Evolutionary conservation across 2,329 filamentous ascomycete species (phyloP), one percentile per base, ranked within the genome.

Genomic region (Phialophora tarda): DNA sequence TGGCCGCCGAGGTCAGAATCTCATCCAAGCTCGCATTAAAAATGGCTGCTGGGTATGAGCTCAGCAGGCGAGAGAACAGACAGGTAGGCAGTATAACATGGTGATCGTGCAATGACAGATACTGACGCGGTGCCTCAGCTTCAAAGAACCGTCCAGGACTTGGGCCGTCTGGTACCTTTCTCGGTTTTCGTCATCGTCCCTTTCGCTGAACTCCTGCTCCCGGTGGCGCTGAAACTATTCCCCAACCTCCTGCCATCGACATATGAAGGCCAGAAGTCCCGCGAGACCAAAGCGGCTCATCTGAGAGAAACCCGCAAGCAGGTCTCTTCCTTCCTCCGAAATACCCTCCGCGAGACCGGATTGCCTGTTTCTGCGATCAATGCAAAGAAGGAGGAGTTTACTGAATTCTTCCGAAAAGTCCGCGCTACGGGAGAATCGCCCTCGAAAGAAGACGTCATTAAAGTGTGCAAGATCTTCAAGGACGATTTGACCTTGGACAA

Each of bases 391-490:
- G 93, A 97, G 73, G 95, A 98, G 78, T 99, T 99, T 74, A 86
- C 90, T 67, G 92, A 94, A 75, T 99, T 99, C 82, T 99, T 99
- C 89, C 90, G 92, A 77, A 99, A 99, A 83, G 87, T 98, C 69
- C 86, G 95, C 62, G 89, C 92, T 21, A 97, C 94, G 0, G 95
- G 94, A 70, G 94, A 98, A 82, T 85, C 90, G 54, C 95, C 95
- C 0, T 95, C 91, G 4, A 86, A 89, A 62, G 86, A 93, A 71
- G 95, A 99, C 76, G 92, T 99, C 70, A 96, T 99, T 84, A 97
- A 95, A 81, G 94, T 99, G 70, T 98, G 95, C 88, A 96, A 97
- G 85, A 91, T 96, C 71, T 99, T 99, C 87, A 96, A 95, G 79
- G 95, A 99, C 77, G 95, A 99, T 78, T 78, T 99, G 74, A 99